Percentiles rank a stretch among this genome's conserved stretches.
Conservation (phyloP, 2,329 filamentous ascomycete species). For the Paraconiothyrium brasiliense region DNA sequence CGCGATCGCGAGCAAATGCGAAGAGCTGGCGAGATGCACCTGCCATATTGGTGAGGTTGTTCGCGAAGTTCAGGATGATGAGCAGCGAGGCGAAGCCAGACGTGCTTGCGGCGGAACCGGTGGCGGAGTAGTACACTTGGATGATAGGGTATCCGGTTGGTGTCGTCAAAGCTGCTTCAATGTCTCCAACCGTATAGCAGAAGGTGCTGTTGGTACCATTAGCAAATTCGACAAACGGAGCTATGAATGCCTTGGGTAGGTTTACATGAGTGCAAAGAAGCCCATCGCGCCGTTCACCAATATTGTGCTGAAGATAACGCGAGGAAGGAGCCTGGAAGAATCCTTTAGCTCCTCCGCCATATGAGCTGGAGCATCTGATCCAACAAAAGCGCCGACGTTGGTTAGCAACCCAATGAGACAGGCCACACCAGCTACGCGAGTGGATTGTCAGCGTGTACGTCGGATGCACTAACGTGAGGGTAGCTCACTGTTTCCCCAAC, state of each 20-base stretch:
- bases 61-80: constrained; percentile 12
- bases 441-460: constrained; percentile 4
- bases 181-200: constrained; percentile 4
- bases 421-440: constrained; percentile 29
- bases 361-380: constrained; percentile 25
- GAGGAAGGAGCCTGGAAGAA: constrained; percentile 45
- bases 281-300: constrained; percentile 50
- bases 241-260: too few relatives aligned
- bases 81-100: constrained; percentile 18
- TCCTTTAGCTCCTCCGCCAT: constrained; percentile 47
- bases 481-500: constrained; percentile 8
- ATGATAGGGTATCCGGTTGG: constrained; percentile 12
- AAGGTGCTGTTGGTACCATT: background rate
- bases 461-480: background rate
- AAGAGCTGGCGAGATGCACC: constrained; percentile 28
- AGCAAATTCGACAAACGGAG: background rate
- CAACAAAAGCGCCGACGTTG: constrained; percentile 3
- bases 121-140: constrained; percentile 25
- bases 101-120: constrained; percentile 12
- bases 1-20: constrained; percentile 18
- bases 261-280: constrained; percentile 38
- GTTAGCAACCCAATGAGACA: constrained; percentile 13
- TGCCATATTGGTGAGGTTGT: constrained; percentile 23
- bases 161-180: constrained; percentile 1
- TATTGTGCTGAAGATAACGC: constrained; percentile 53